These are phyloP conservation scores for Pseudoturritis turrita DNA, from an alignment of 345 rosid genomes.

Conservation along the genomic window DNA sequence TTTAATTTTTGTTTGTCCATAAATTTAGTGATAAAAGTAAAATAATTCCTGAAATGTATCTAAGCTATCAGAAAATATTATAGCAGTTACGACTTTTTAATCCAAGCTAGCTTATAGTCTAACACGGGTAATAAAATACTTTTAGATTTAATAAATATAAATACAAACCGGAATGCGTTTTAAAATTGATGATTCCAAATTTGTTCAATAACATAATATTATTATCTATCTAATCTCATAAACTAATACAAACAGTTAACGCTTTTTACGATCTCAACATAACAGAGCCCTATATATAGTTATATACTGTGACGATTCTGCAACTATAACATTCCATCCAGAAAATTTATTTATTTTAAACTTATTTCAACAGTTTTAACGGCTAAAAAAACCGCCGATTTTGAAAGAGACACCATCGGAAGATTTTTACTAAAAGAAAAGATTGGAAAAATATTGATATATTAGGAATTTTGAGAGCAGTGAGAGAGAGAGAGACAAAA, in stretches of 20 bases:
- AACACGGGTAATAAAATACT: no score
- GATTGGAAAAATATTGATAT: neutral
- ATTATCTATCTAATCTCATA: neutral
- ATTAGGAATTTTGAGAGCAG: neutral
- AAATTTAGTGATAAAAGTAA: neutral
- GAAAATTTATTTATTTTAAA: neutral
- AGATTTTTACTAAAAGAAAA: neutral
- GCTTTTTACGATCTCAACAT: neutral
- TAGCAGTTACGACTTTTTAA: conserved; percentile 6
- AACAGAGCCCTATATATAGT: neutral
- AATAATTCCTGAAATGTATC: neutral
- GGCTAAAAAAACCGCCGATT: conserved; percentile 25
- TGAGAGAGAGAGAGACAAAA: conserved; percentile 1
- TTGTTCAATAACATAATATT: neutral
- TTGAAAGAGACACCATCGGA: conserved; percentile 5
- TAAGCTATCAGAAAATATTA: neutral
- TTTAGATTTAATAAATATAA: no score
- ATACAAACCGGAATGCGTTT: neutral
- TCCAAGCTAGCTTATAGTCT: neutral
- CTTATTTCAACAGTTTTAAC: conserved; percentile 28
- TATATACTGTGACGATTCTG: conserved; percentile 12
- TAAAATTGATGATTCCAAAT: neutral
- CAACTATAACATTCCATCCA: conserved; percentile 5
- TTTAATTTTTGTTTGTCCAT: neutral
- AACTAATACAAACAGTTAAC: neutral